Conservation (phyloP, 148 eudicot genomes). For the Persicaria tinctoria region DNA sequence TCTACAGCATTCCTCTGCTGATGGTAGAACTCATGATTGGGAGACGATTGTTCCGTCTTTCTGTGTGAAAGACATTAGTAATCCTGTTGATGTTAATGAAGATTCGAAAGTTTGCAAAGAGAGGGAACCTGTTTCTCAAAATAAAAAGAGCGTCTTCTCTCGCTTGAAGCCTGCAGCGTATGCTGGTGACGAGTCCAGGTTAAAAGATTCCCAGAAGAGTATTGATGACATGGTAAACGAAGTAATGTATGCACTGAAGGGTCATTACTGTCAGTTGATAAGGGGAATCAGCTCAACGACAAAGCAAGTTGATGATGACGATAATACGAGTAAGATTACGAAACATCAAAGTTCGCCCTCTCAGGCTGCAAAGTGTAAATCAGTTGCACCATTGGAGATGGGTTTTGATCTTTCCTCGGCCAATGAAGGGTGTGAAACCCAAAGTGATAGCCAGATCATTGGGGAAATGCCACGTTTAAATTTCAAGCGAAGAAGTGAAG, state of each 20-base stretch:
- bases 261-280: slow-evolving; percentile 4
- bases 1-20: not conserved
- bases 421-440: not conserved
- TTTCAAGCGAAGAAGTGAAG: slow-evolving; percentile 16
- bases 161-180: slow-evolving; percentile 10
- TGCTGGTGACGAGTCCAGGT: not conserved
- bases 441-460: not conserved
- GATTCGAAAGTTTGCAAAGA: not conserved
- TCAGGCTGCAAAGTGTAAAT: not conserved
- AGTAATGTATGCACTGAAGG: slow-evolving; percentile 9
- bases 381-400: not conserved
- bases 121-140: not conserved
- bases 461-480: not conserved
- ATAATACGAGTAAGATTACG: not conserved
- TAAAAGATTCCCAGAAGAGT: not conserved
- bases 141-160: slow-evolving; percentile 13
- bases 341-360: not conserved
- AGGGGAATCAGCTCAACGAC: not conserved
- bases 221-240: slow-evolving; percentile 12
- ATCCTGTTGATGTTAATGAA: not conserved
- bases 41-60: not conserved
- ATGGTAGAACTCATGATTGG: too few species aligned
- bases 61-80: not conserved
- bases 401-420: not conserved
- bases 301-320: not conserved